Evolutionary conservation across 129 eudicot species (phyloP).

Genomic region (Pseudognaphalium luteoalbum): DNA sequence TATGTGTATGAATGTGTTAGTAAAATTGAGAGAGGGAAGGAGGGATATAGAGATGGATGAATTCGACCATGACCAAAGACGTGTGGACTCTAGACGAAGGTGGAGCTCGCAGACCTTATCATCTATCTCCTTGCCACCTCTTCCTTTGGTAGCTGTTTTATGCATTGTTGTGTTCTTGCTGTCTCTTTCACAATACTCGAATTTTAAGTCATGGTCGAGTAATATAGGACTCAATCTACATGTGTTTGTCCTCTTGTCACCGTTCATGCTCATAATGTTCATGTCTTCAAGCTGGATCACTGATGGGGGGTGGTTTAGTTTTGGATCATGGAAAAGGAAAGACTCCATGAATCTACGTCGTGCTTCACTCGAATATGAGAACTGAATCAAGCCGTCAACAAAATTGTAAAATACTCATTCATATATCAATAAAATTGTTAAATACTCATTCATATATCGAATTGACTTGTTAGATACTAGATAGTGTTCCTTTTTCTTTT

Average conservation of each 20-base stretch:
- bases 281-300: constrained; percentile 44
- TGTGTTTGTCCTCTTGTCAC: constrained; percentile 47
- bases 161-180: constrained; percentile 61
- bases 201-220: constrained; percentile 48
- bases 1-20: background rate
- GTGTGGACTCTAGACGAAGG: constrained; percentile 57
- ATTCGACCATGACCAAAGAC: constrained; percentile 37
- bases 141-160: constrained; percentile 53
- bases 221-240: constrained; percentile 37
- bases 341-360: constrained; percentile 6
- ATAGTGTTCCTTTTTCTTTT: background rate
- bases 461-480: background rate
- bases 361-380: constrained; percentile 3
- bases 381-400: constrained; percentile 2
- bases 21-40: background rate
- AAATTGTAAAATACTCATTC: background rate
- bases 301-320: constrained; percentile 30
- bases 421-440: background rate
- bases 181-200: constrained; percentile 51
- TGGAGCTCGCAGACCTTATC: constrained; percentile 42
- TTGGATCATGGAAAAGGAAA: constrained; percentile 30
- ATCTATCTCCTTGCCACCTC: constrained; percentile 56
- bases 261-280: constrained; percentile 46
- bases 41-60: constrained; percentile 37
- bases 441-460: background rate